Evolutionary conservation across 108 stramenopile genomes (phyloP).

Genomic region (Cyclotella cryptica): DNA sequence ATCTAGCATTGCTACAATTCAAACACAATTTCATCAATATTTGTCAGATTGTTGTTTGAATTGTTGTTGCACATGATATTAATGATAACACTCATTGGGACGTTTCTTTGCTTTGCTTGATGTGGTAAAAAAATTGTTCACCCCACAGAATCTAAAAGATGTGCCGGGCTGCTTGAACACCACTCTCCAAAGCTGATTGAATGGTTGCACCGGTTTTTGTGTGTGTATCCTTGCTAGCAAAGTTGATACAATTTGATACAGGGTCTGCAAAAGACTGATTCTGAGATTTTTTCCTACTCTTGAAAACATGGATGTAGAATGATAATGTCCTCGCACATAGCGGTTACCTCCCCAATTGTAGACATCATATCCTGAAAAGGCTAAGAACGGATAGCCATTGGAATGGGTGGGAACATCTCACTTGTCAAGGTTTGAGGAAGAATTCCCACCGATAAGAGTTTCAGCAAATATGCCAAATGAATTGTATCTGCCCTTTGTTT

Average conservation of each 20-base stretch:
- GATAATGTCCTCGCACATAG: constrained; percentile 40
- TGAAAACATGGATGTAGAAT: constrained; percentile 46
- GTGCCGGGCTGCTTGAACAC: constrained; percentile 40
- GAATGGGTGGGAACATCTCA: not conserved
- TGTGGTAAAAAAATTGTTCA: too few relatives aligned
- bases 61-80: too few relatives aligned
- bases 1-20: too few relatives aligned
- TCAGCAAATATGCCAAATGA: not conserved
- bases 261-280: constrained; percentile 29
- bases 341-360: constrained; percentile 52
- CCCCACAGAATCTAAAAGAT: constrained; percentile 6
- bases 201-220: constrained; percentile 42
- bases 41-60: too few relatives aligned
- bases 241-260: constrained; percentile 30
- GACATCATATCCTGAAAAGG: constrained; percentile 49
- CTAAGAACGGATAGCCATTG: constrained; percentile 2
- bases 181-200: constrained; percentile 59
- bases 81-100: too few relatives aligned
- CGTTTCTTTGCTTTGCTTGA: too few relatives aligned
- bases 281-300: not conserved
- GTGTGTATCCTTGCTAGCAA: constrained; percentile 58
- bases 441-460: constrained; percentile 6
- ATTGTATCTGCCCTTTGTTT: not conserved
- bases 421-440: not conserved
- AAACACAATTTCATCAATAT: too few relatives aligned